Conservation (phyloP, 768 basidiomycete species). For the Ephemerocybe angulata region DNA sequence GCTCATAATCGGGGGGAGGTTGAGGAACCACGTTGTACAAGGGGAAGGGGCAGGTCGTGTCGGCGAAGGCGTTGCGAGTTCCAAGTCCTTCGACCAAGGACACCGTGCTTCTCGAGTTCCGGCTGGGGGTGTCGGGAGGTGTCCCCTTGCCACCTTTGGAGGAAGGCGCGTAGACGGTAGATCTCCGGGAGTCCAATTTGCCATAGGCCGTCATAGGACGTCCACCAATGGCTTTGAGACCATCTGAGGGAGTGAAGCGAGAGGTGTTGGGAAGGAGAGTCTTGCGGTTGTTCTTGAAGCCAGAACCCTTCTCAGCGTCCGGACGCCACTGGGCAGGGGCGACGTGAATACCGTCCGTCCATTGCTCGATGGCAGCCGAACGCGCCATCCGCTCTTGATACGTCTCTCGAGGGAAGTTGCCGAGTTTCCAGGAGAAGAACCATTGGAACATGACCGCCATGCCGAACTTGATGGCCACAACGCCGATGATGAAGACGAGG, state of each 20-base stretch:
- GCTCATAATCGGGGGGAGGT: slow-evolving; percentile 86
- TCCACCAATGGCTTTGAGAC: slow-evolving; percentile 45
- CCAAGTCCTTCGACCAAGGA: slow-evolving; percentile 57
- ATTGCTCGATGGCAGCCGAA: slow-evolving; percentile 88
- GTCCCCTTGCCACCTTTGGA: slow-evolving; percentile 50
- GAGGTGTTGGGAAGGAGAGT: slow-evolving; percentile 67
- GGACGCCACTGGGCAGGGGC: slow-evolving; percentile 91
- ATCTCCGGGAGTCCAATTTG: slow-evolving; percentile 58
- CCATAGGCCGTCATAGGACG: slow-evolving; percentile 66
- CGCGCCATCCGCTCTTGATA: slow-evolving; percentile 90
- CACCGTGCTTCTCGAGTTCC: slow-evolving; percentile 78
- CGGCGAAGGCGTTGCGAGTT: slow-evolving; percentile 46
- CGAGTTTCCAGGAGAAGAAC: slow-evolving; percentile 96
- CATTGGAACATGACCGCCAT: slow-evolving; percentile 98
- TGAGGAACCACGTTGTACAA: slow-evolving; percentile 88
- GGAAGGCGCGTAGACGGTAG: slow-evolving; percentile 48
- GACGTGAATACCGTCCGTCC: slow-evolving; percentile 95
- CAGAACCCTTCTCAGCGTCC: slow-evolving; percentile 68
- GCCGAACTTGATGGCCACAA: slow-evolving; percentile 89
- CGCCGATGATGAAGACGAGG: slow-evolving; percentile 95
- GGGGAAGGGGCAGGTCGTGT: slow-evolving; percentile 89
- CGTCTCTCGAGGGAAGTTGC: slow-evolving; percentile 89
- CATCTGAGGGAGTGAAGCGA: slow-evolving; percentile 73
- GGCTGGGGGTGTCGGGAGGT: slow-evolving; percentile 68
- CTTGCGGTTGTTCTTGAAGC: slow-evolving; percentile 54